A percentile compares a stretch with the other conserved stretches of the same genome.
Evolutionary conservation across 2,329 filamentous ascomycete genomes (phyloP).

Genomic region (Periconia sp.): DNA sequence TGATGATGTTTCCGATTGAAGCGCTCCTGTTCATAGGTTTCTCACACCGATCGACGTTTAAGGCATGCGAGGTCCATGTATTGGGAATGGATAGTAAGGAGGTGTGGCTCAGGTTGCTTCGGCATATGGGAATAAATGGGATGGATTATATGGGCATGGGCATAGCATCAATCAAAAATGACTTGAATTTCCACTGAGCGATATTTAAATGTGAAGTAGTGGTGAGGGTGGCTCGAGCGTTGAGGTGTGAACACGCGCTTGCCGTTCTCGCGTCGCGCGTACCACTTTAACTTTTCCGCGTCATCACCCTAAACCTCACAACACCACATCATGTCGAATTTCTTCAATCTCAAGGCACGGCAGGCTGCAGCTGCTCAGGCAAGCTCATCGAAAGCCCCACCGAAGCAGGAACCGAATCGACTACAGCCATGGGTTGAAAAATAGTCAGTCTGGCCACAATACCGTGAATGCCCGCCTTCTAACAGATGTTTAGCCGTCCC

Average conservation of each 20-base stretch:
- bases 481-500: slow-evolving; percentile 66
- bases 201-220: too few relatives aligned
- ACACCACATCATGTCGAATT: slow-evolving; percentile 69
- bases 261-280: slow-evolving; percentile 30
- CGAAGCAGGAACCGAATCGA: slow-evolving; percentile 63
- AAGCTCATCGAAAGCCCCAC: slow-evolving; percentile 68
- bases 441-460: slow-evolving; percentile 64
- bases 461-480: slow-evolving; percentile 3
- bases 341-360: slow-evolving; percentile 94
- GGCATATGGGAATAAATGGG: neutral
- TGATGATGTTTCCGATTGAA: slow-evolving; percentile 19
- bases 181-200: too few relatives aligned
- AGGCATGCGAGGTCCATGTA: neutral
- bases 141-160: neutral
- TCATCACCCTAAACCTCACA: slow-evolving; percentile 5
- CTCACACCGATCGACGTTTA: slow-evolving; percentile 1
- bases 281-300: slow-evolving; percentile 28
- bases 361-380: slow-evolving; percentile 71
- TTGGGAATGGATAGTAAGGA: neutral
- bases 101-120: neutral
- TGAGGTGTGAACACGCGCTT: slow-evolving; percentile 34
- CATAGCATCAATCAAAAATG: neutral
- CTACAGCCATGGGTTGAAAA: slow-evolving; percentile 98
- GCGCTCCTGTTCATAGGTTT: slow-evolving; percentile 14
- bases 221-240: slow-evolving; percentile 16